Evolutionary conservation across 345 rosid genomes (phyloP).

Genomic region (Gossypium sturtianum): DNA sequence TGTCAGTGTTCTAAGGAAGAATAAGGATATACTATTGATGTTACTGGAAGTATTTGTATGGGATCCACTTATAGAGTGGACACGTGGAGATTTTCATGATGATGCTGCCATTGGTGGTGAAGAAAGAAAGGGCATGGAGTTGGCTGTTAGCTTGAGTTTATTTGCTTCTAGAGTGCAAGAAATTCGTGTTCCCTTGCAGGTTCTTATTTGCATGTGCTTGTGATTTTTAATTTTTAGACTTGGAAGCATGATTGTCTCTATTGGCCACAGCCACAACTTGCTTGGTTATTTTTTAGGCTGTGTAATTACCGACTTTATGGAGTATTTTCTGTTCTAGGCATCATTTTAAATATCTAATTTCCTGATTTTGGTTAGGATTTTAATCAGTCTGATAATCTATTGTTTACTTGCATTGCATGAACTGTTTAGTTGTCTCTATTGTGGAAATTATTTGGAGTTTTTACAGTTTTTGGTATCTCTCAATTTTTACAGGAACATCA

Average conservation of each 20-base stretch:
- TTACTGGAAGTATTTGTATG: slow-evolving; percentile 85
- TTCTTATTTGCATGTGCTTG: slow-evolving; percentile 22
- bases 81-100: slow-evolving; percentile 90
- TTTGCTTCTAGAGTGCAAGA: slow-evolving; percentile 96
- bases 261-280: background rate
- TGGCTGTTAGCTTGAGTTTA: slow-evolving; percentile 93
- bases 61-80: slow-evolving; percentile 99
- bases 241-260: slow-evolving; percentile 10
- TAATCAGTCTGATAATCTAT: slow-evolving; percentile 1
- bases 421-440: slow-evolving; percentile 8
- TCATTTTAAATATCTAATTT: slow-evolving; percentile 9
- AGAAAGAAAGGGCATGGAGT: slow-evolving; percentile 98
- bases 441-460: slow-evolving; percentile 10
- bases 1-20: slow-evolving; percentile 65
- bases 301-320: background rate
- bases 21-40: slow-evolving; percentile 78
- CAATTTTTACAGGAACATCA: slow-evolving; percentile 69
- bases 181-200: slow-evolving; percentile 92
- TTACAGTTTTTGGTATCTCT: slow-evolving; percentile 12
- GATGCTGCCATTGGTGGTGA: slow-evolving; percentile 95
- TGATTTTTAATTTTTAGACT: background rate
- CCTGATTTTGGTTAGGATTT: slow-evolving; percentile 8
- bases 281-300: slow-evolving; percentile 5
- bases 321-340: background rate
- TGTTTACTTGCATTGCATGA: background rate